Evolutionary conservation across 1,284 basidiomycete genomes (phyloP).

Genomic region (Leccinum angustisporum): DNA sequence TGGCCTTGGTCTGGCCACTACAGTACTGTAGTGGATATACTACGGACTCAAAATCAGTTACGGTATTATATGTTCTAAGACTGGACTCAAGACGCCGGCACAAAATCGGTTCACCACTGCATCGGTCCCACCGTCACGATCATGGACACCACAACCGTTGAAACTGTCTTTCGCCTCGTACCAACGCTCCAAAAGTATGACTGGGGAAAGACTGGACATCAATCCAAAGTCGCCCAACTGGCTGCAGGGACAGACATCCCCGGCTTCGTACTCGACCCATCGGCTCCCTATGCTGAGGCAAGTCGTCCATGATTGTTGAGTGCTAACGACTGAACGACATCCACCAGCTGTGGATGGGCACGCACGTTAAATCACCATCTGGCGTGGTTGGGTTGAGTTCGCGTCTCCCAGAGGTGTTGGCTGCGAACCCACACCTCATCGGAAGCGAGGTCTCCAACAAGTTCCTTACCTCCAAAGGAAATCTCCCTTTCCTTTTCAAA

Average conservation of each 20-base stretch:
- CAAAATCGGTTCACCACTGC: neutral
- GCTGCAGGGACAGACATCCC: conserved; percentile 34
- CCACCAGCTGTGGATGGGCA: conserved; percentile 95
- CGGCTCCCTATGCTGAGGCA: conserved; percentile 58
- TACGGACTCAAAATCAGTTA: neutral
- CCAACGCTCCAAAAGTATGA: conserved; percentile 74
- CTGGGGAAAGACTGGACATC: conserved; percentile 67
- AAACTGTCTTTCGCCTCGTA: conserved; percentile 62
- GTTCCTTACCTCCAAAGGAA: conserved; percentile 64
- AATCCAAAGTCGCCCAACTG: conserved; percentile 60
- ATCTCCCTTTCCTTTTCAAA: conserved; percentile 93
- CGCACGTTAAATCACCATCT: conserved; percentile 88
- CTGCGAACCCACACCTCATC: conserved; percentile 66
- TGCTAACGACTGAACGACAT: neutral
- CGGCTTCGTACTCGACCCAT: conserved; percentile 45
- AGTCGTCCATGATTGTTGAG: conserved; percentile 13
- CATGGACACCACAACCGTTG: conserved; percentile 22
- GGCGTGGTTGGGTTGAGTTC: conserved; percentile 47
- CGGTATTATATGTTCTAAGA: neutral
- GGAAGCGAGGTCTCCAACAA: conserved; percentile 62
- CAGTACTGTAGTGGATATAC: too few species aligned
- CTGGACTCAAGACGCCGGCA: neutral
- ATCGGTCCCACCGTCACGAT: neutral
- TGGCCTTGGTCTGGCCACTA: neutral
- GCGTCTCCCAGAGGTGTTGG: conserved; percentile 63